These are phyloP conservation scores for Neurospora sp. DNA, from an alignment of 495 filamentous ascomycete species.

Conservation along the genomic window DNA sequence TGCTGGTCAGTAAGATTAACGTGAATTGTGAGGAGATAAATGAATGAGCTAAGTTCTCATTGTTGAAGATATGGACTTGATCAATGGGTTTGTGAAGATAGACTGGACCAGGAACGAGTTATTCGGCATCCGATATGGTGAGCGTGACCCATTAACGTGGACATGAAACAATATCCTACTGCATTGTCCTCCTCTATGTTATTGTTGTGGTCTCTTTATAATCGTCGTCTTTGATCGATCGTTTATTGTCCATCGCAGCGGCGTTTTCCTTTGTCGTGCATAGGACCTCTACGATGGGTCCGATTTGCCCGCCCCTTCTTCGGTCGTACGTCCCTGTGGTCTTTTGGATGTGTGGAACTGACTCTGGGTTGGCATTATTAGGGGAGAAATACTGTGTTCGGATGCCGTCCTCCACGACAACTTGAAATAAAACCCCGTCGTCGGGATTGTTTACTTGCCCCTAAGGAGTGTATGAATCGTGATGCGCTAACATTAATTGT, in stretches of 20 bases:
- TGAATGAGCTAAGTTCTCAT: too few species aligned
- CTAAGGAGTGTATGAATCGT: not conserved
- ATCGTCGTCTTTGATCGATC: not conserved
- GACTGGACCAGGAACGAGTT: not conserved
- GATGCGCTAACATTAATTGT: not conserved
- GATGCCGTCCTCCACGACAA: not conserved
- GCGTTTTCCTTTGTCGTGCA: not conserved
- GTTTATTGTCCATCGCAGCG: not conserved
- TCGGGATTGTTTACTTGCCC: not conserved
- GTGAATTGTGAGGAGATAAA: too few species aligned
- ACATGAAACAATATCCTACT: not conserved
- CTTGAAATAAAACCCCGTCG: not conserved
- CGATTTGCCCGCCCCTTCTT: not conserved
- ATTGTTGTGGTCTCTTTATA: not conserved
- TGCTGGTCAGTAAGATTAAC: too few species aligned
- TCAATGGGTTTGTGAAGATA: not conserved
- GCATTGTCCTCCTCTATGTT: not conserved
- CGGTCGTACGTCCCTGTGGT: not conserved
- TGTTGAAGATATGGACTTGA: too few species aligned
- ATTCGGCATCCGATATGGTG: not conserved
- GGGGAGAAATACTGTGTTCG: not conserved
- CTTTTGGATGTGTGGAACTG: too few species aligned
- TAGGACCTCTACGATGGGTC: not conserved
- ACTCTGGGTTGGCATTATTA: not conserved
- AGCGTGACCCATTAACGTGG: not conserved